phyloP scores from a whole-genome alignment of 2,329 filamentous ascomycete genomes.

The Claviceps digitariae region DNA sequence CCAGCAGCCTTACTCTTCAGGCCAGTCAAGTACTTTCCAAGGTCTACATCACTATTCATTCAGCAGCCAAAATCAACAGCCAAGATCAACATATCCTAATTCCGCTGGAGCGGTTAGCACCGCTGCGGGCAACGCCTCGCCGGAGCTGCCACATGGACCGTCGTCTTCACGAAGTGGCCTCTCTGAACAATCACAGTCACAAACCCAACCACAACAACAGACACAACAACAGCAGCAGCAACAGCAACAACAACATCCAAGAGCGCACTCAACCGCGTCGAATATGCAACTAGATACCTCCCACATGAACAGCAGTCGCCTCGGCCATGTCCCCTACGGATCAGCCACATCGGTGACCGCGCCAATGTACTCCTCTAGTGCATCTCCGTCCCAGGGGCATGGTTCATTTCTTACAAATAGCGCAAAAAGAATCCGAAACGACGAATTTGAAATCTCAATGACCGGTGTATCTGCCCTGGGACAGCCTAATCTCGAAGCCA shows the following conservation, averaged over 20 bases:
- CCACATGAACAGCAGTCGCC: constrained; percentile 38
- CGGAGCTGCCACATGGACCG: constrained; percentile 24
- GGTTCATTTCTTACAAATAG: constrained; percentile 18
- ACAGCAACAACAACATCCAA: not conserved
- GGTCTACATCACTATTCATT: constrained; percentile 6
- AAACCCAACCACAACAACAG: constrained; percentile 10
- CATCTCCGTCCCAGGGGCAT: constrained; percentile 24
- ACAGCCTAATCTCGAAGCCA: constrained; percentile 39
- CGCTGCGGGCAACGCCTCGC: constrained; percentile 31
- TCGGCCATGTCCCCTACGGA: constrained; percentile 41
- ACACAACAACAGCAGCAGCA: not conserved
- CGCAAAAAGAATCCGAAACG: constrained; percentile 41
- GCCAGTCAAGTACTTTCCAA: constrained; percentile 15
- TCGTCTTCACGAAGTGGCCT: constrained; percentile 19
- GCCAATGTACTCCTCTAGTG: constrained; percentile 37
- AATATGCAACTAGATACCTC: constrained; percentile 38
- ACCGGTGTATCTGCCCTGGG: constrained; percentile 38
- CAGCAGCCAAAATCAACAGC: constrained; percentile 15
- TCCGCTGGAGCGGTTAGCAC: constrained; percentile 21
- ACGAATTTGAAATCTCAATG: constrained; percentile 44
- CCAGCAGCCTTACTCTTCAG: constrained; percentile 47
- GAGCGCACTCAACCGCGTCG: constrained; percentile 27
- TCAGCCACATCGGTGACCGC: constrained; percentile 33
- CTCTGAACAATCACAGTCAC: constrained; percentile 29
- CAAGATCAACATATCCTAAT: constrained; percentile 34